A percentile compares a stretch with the other conserved stretches of the same genome.
These are phyloP conservation scores for Picocystis sp. DNA, from an alignment of 163 green algal species.

Conservation along the genomic window DNA sequence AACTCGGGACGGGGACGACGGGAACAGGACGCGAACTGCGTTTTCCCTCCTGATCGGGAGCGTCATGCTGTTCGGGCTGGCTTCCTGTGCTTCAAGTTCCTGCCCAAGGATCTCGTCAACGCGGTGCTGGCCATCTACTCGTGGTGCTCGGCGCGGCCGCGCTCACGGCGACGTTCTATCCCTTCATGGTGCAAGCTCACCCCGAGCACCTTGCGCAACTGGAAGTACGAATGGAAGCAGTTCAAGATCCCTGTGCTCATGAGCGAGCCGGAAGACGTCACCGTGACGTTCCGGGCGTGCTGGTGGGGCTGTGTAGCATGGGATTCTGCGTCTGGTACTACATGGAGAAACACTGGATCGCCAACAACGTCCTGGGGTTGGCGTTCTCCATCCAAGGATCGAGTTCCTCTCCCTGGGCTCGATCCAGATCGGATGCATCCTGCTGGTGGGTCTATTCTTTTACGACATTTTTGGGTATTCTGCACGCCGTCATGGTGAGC, in stretches of 20 bases:
- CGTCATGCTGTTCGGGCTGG: constrained; percentile 77
- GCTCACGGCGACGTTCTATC: constrained; percentile 40
- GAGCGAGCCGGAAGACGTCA: constrained; percentile 18
- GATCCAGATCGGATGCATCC: constrained; percentile 28
- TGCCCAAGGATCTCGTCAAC: constrained; percentile 87
- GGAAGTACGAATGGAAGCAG: constrained; percentile 11
- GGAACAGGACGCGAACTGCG: constrained; percentile 70
- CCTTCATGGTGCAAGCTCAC: constrained; percentile 42
- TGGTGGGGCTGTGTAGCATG: constrained; percentile 22
- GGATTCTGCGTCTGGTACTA: constrained; percentile 69
- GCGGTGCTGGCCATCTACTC: constrained; percentile 71
- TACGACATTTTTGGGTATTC: constrained; percentile 99
- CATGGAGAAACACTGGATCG: constrained; percentile 73
- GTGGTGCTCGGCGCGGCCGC: constrained; percentile 68
- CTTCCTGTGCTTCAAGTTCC: constrained; percentile 90
- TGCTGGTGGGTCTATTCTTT: constrained; percentile 77
- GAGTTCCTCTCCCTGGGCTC: constrained; percentile 52
- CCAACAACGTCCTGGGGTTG: constrained; percentile 88
- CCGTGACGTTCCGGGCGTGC: constrained; percentile 27
- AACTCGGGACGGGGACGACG: no score
- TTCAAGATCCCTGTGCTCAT: constrained; percentile 20
- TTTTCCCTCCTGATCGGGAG: constrained; percentile 86
- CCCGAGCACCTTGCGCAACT: constrained; percentile 2
- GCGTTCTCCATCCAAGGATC: constrained; percentile 80
- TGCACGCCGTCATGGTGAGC: constrained; percentile 90